Percentiles rank a stretch among this genome's conserved stretches.
phyloP scores from a whole-genome alignment of 768 basidiomycete species.

The Tricholoma saponaceum region DNA sequence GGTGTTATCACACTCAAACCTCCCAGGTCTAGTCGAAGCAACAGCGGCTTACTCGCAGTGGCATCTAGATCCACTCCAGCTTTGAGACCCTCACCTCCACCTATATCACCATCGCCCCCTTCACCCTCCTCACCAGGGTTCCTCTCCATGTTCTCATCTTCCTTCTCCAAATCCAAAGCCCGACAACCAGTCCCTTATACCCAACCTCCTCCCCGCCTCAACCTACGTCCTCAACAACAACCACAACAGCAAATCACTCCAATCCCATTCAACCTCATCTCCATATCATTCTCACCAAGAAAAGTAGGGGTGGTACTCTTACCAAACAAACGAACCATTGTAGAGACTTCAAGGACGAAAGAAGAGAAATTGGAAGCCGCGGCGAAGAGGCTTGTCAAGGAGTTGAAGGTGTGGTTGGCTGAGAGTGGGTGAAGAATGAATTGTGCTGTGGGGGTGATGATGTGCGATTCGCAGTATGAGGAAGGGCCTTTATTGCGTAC shows the following conservation, averaged over 20 bases:
- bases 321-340: slow-evolving; percentile 44
- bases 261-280: slow-evolving; percentile 33
- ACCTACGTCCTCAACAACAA: not conserved
- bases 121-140: slow-evolving; percentile 3
- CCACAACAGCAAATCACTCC: slow-evolving; percentile 15
- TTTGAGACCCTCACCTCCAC: not conserved
- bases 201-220: not conserved
- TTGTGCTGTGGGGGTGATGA: too few relatives aligned
- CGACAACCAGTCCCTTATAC: not conserved
- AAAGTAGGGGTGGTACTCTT: slow-evolving; percentile 35
- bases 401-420: slow-evolving; percentile 41
- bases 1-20: slow-evolving; percentile 32
- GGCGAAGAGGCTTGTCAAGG: slow-evolving; percentile 48
- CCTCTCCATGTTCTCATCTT: slow-evolving; percentile 8
- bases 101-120: not conserved
- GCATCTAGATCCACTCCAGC: not conserved
- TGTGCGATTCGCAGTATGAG: too few relatives aligned
- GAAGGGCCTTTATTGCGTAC: too few relatives aligned
- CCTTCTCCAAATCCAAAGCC: slow-evolving; percentile 4
- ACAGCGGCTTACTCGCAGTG: too few relatives aligned
- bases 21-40: not conserved
- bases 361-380: slow-evolving; percentile 55
- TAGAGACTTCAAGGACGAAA: slow-evolving; percentile 45
- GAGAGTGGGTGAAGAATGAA: slow-evolving; percentile 10
- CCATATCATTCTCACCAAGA: slow-evolving; percentile 39